Percentiles rank a stretch among this genome's conserved stretches.
Conservation (phyloP, 495 filamentous ascomycete genomes). For the Immersiella caudata region DNA sequence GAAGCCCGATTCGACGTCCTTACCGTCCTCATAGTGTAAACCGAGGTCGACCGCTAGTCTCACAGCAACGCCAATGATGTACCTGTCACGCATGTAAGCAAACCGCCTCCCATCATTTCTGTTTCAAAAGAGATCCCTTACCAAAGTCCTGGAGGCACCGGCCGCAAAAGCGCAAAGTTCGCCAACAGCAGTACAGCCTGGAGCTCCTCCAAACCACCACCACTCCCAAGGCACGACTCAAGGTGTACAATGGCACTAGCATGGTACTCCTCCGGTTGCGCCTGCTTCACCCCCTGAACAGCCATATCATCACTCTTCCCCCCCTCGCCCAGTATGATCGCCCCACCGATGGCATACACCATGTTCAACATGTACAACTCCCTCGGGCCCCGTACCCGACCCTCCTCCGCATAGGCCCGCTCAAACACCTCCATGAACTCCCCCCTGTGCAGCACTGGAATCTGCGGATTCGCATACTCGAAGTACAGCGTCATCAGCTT, state of each 20-base stretch:
- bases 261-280: constrained; percentile 93
- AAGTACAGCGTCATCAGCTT: constrained; percentile 84
- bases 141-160: constrained; percentile 92
- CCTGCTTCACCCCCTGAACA: constrained; percentile 55
- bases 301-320: constrained; percentile 37
- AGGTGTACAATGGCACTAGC: constrained; percentile 90
- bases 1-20: constrained; percentile 54
- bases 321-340: constrained; percentile 77
- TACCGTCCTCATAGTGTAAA: constrained; percentile 88
- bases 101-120: neutral
- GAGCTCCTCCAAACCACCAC: constrained; percentile 84
- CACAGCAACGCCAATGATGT: constrained; percentile 92
- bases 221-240: constrained; percentile 80
- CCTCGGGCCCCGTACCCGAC: constrained; percentile 70
- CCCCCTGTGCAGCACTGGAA: constrained; percentile 83
- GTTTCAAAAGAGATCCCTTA: constrained; percentile 21
- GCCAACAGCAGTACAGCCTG: constrained; percentile 90
- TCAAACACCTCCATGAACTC: constrained; percentile 88
- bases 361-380: constrained; percentile 94
- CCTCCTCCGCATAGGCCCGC: constrained; percentile 69
- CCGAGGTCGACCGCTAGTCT: constrained; percentile 89
- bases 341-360: constrained; percentile 95
- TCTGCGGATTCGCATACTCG: constrained; percentile 93
- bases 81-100: constrained; percentile 44
- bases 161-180: constrained; percentile 85